Base-by-base conservation (phyloP, 73 alveolate genomes). In the Blepharisma japonicum region DNA sequence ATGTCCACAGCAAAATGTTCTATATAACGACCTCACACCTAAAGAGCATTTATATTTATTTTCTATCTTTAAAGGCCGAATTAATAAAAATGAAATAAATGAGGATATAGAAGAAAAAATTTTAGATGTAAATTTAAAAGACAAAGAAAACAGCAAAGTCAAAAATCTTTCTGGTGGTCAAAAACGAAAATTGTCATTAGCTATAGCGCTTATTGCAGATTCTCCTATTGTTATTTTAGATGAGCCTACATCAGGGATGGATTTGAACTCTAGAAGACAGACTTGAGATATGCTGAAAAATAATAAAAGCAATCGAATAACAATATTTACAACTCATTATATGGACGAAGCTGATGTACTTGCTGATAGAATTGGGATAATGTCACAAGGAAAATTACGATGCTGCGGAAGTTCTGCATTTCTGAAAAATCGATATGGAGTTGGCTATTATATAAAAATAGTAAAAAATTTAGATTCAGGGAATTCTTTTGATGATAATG, bases 201-300 rank as follows among this genome's bases (percentile, higher is more conserved):
- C 97, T 6, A 76, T 95, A n/a, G 99, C 99, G 6, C 54, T 96
- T 83, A 94, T 96, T 42, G 99, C 98, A 18, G 94, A 94, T 79
- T 91, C 98, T 8, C 86, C 89, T 80, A 81, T 96, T 27, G 89
- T 96, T 54, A 74, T 96, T 25, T 86, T 96, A 38, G 99, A 96
- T 93, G 99, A 96, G 72, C 99, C 99, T 18, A 95, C 99, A 7
- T 91, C 98, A 53, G 98, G 99, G 45, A 87, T 96, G 97, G 99
- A 96, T 82, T 91, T 94, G 14, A 87, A 94, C 53, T 94, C 98
- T 0, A 86, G 98, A 81, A 89, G 98, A 77, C 91, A 90, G 46
- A 89, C 95, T 45, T 96, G 99, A 98, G 97, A 95, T 23, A 93
- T 96, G 90, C 93, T 96, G 46, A 88, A 93, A 83, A 89, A 89